Evolutionary conservation across 1,139 yeast species (phyloP).

Genomic region (Petasospora rhodanensis): DNA sequence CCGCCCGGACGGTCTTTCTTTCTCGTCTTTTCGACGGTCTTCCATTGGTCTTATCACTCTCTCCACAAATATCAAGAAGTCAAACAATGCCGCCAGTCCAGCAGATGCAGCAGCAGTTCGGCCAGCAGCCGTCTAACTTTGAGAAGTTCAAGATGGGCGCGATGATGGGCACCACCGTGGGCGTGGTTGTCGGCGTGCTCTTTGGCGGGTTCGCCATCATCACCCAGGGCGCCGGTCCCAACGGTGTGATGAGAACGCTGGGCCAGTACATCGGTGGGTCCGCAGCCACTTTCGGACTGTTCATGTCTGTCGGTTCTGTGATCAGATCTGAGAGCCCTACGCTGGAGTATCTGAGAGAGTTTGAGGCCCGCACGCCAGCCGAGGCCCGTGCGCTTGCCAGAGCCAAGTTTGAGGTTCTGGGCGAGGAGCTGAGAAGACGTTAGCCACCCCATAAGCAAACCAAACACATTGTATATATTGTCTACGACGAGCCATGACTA

Average conservation of each 20-base stretch:
- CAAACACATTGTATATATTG: background rate
- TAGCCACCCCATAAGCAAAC: background rate
- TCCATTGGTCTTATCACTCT: too few relatives aligned
- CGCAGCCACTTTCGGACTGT: constrained; percentile 92
- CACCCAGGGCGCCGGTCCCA: constrained; percentile 97
- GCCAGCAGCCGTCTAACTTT: constrained; percentile 84
- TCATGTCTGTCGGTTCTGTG: constrained; percentile 93
- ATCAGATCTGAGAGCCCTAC: constrained; percentile 94
- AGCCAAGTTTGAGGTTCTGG: constrained; percentile 23
- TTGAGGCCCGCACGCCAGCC: constrained; percentile 17
- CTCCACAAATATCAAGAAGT: too few relatives aligned
- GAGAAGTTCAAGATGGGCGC: constrained; percentile 98
- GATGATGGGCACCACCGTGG: constrained; percentile 94
- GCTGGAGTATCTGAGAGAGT: constrained; percentile 16
- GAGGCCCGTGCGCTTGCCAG: constrained; percentile 24
- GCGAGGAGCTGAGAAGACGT: constrained; percentile 18
- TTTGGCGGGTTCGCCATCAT: constrained; percentile 91
- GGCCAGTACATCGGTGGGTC: constrained; percentile 97
- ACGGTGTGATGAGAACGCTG: constrained; percentile 92
- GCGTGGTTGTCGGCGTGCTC: constrained; percentile 91
- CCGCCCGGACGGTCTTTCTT: too few relatives aligned
- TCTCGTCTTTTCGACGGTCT: too few relatives aligned
- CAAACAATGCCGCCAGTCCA: constrained; percentile 82
- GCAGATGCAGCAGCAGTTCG: constrained; percentile 66
- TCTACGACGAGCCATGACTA: too few relatives aligned